A percentile compares a stretch with the other conserved stretches of the same genome.
Evolutionary conservation across 2,329 filamentous ascomycete species (phyloP).

Genomic region (Fusarium metavorans): DNA sequence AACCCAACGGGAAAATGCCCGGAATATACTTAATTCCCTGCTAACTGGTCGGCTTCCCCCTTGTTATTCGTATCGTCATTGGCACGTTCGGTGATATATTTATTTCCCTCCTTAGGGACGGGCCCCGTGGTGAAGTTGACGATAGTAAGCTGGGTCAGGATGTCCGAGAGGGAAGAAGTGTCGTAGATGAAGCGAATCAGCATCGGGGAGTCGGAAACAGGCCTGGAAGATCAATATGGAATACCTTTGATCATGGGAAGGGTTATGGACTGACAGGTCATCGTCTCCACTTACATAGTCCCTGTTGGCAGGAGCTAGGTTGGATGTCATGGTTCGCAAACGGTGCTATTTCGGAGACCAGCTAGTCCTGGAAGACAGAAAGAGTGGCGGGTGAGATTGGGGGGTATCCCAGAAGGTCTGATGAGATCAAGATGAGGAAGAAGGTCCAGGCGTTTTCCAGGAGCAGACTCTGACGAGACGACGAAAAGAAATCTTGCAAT

Average conservation of each 20-base stretch:
- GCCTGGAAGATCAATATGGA: not conserved
- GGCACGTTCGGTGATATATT: not conserved
- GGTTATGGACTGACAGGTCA: not conserved
- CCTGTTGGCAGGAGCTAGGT: not conserved
- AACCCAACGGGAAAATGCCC: not conserved
- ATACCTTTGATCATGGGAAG: not conserved
- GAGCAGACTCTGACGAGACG: not conserved
- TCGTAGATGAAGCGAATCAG: conserved; percentile 10
- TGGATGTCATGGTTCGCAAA: not conserved
- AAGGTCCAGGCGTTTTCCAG: not conserved
- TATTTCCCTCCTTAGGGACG: not conserved
- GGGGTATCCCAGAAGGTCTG: not conserved
- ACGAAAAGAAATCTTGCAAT: not conserved
- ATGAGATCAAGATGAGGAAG: not conserved
- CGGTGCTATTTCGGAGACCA: not conserved
- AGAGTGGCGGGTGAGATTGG: not conserved
- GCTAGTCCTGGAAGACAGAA: not conserved
- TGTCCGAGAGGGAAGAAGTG: conserved; percentile 12
- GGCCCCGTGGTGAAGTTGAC: not conserved
- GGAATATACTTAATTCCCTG: not conserved
- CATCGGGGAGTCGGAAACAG: not conserved
- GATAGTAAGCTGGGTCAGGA: not conserved
- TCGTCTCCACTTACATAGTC: not conserved
- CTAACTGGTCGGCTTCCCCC: not conserved
- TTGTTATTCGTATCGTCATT: not conserved